Base-by-base conservation (phyloP, 306 rosid species). In the Boehmeria nivea region DNA sequence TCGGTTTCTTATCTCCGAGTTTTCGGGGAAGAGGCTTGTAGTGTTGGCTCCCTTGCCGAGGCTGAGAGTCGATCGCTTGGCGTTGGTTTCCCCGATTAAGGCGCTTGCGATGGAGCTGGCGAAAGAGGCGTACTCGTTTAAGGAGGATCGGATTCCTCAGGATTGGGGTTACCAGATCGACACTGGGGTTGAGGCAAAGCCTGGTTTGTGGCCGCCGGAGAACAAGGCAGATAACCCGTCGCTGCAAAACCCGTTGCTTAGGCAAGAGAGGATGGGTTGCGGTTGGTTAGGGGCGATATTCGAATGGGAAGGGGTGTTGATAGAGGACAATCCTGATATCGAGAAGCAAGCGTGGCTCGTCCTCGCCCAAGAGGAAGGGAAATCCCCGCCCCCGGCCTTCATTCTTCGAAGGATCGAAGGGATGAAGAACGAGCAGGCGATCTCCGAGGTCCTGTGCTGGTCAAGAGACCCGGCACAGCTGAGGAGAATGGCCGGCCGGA, bases 381-480 rank as follows among this genome's bases (percentile, higher is more conserved):
- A 82, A 61, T 68, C 95, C 26, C 78, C 93, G 36, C 99, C 96
- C 16, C 93, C 76, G 0, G 69, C 89, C 3, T 91, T 91, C 37
- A 44, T 73, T 8, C 91, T 91, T 18, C 85, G 75, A 78, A 84
- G 95, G 67, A 67, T 91, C 20, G 89, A 85, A 63, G 99, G 99
- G 19, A 91, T 91, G 99, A 91, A 91, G 86, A 87, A 79, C 39
- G 99, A 91, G 33, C 99, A 91, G 38, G 96, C 89, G 0, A 85
- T 87, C 57, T 91, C 95, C 3, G 96, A 91, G 56, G 99, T 91
- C 48, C 75, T 91, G n/a, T 91, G 99, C 78, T 91, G 99, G 99
- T 81, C 95, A 2, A 78, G 99, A 75, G 96, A 91, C 64, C 84
- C 84, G 3, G 54, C 73, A 0, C 83, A 87, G 58, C 4, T 83